Base-by-base conservation (phyloP, 2,329 filamentous ascomycete species). In the Metarhizium rileyi region DNA sequence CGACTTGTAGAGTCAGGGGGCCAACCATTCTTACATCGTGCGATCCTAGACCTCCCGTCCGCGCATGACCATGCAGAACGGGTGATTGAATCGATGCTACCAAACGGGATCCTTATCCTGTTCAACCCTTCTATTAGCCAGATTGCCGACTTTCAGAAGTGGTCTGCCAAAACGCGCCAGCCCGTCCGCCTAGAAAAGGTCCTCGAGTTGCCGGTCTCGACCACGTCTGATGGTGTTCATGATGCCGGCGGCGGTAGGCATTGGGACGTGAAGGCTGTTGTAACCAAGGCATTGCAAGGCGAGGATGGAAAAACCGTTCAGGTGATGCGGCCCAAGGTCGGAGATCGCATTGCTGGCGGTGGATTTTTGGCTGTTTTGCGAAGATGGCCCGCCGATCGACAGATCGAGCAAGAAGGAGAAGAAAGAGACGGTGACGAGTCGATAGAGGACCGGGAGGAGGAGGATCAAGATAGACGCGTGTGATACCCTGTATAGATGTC, bases 51-150 rank as follows among this genome's bases (percentile, higher is more conserved):
- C 61, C 74, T 93, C 52, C 86, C 87, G 0, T 74, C 72, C 27
- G 76, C 83, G 2, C 71, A 87, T 47, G 65, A 68, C 10, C 59
- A 68, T 27, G 66, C 67, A 2, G 65, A 67, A 2, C 68, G 69
- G 25, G 70, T 83, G 22, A 68, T 76, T 5, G 61, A 71, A n/a
- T 78, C 81, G 14, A 66, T 93, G 48, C 77, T 77, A 36, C 72
- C 77, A 2, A 78, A 86, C 58, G 86, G 82, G 0, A 69, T 78
- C 8, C 69, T 91, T 28, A 71, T 85, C 14, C 73, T 89, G 1
- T 93, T 90, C 67, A 82, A 81, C 55, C 87, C 87, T 0, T 87
- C 81, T 57, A 81, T 93, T 51, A 90, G 86, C 9, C 87, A 91
- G 63, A 84, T 91, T 49, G 80, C 76, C 38, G 75, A 81, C 5